Base-by-base conservation (phyloP, 257 asterid species). In the Nicotiana benthamiana region DNA sequence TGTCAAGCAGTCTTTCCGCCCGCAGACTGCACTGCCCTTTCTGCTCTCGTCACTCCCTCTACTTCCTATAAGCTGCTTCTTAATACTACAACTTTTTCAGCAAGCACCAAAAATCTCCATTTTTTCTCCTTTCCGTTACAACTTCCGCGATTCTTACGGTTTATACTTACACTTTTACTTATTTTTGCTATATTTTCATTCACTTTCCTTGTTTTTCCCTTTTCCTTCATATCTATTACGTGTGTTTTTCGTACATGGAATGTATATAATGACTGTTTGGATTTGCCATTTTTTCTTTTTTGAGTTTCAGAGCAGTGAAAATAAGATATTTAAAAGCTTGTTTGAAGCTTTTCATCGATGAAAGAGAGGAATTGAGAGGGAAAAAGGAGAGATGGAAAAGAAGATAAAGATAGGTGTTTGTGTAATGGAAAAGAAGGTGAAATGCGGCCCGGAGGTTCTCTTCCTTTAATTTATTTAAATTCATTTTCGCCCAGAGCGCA, bases 381-480 rank as follows among this genome's bases (percentile, higher is more conserved):
- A 43, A 27, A 66, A 81, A 18, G n/a, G 22, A 75, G 74, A 89
- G 85, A 94, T 89, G 77, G 90, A 82, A 70, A 76, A 75, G 85
- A 93, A 93, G 87, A 86, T 95, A 77, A 85, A 77, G 82, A 90
- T 93, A 46, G 98, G 98, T 83, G 97, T 94, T 62, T 94, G 98
- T 83, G 98, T 94, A 83, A 90, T 94, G 97, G 98, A 94, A 94
- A 94, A 93, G 97, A 93, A 94, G 98, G 98, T 93, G 98, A 95
- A 92, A 90, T 92, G 97, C 95, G 97, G 97, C 93, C 88, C 94
- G 91, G 97, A 90, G 97, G 96, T 91, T 93, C 92, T 84, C 83
- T 86, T 86, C 84, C 84, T 54, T 72, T 30, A 53, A 85, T 79
- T 75, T 77, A 22, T 68, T 75, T 80, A 16, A 75, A 20, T 20